These are phyloP conservation scores for Aureobasidium lini DNA, from an alignment of 2,329 filamentous ascomycete species.

Conservation along the genomic window DNA sequence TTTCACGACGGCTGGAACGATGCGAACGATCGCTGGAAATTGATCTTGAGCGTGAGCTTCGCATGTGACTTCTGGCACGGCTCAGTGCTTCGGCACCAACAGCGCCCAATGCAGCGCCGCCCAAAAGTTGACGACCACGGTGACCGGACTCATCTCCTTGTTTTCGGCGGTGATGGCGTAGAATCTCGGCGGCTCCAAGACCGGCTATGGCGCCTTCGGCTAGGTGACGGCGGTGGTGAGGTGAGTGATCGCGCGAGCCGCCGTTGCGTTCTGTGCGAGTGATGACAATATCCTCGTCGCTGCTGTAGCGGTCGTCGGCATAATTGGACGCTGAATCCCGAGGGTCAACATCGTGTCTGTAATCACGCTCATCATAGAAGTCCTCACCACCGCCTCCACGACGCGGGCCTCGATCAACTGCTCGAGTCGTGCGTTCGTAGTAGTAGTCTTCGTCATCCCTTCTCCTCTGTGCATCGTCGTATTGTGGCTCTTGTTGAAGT, in stretches of 20 bases:
- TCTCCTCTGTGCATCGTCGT: conserved; percentile 43
- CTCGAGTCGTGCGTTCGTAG: conserved; percentile 50
- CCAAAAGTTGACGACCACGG: conserved; percentile 46
- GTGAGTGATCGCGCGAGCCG: conserved; percentile 29
- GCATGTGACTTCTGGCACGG: conserved; percentile 36
- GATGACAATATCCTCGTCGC: conserved; percentile 69
- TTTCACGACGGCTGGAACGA: conserved; percentile 30
- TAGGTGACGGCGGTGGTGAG: conserved; percentile 49
- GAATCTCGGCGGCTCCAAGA: conserved; percentile 52
- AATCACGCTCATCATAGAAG: conserved; percentile 33
- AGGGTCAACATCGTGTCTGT: conserved; percentile 41
- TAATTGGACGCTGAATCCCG: conserved; percentile 49
- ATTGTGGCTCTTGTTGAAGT: conserved; percentile 47
- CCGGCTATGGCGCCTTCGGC: conserved; percentile 57
- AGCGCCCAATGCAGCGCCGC: conserved; percentile 54
- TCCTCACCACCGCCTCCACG: conserved; percentile 20
- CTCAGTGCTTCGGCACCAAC: conserved; percentile 52
- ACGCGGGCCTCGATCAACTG: conserved; percentile 44
- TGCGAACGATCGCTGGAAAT: conserved; percentile 26
- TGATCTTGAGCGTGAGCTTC: conserved; percentile 27
- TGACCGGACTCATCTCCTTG: conserved; percentile 48
- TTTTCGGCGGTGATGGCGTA: conserved; percentile 50
- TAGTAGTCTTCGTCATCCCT: conserved; percentile 53
- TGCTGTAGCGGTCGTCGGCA: conserved; percentile 80
- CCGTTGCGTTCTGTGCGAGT: conserved; percentile 40